Percentiles rank a stretch among this genome's conserved stretches.
Evolutionary conservation across 305 asterid genomes (phyloP).

Genomic region (Caryopteris hybrid): DNA sequence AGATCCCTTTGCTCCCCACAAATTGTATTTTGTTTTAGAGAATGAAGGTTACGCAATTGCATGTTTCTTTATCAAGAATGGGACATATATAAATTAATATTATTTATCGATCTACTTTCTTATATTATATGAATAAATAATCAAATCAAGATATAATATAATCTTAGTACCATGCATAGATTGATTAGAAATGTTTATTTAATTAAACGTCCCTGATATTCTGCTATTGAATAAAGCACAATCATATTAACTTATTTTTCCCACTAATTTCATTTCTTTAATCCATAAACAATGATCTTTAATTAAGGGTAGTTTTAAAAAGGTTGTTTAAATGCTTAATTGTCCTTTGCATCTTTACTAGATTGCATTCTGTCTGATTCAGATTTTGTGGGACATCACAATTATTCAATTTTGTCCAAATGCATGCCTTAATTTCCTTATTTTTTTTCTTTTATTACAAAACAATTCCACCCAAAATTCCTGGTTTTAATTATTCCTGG

Average conservation of each 20-base stretch:
- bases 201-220: slow-evolving; percentile 10
- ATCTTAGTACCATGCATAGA: slow-evolving; percentile 8
- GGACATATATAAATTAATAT: neutral
- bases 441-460: slow-evolving; percentile 10
- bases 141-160: slow-evolving; percentile 3
- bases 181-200: slow-evolving; percentile 13
- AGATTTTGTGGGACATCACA: slow-evolving; percentile 55
- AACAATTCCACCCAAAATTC: neutral
- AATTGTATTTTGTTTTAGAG: slow-evolving; percentile 4
- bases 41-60: slow-evolving; percentile 17
- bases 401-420: slow-evolving; percentile 40
- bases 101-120: neutral
- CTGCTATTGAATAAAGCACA: slow-evolving; percentile 12
- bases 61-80: slow-evolving; percentile 9
- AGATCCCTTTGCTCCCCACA: slow-evolving; percentile 35
- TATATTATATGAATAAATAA: neutral
- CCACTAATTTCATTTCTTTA: slow-evolving; percentile 13
- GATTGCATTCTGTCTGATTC: slow-evolving; percentile 48
- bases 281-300: slow-evolving; percentile 10
- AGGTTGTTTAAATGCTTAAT: slow-evolving; percentile 23
- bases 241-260: neutral
- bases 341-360: slow-evolving; percentile 47
- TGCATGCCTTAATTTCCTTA: slow-evolving; percentile 11
- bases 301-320: slow-evolving; percentile 37
- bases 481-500: slow-evolving; percentile 14